These are phyloP conservation scores for Nemania abortiva DNA, from an alignment of 2,329 filamentous ascomycete genomes.

Conservation along the genomic window DNA sequence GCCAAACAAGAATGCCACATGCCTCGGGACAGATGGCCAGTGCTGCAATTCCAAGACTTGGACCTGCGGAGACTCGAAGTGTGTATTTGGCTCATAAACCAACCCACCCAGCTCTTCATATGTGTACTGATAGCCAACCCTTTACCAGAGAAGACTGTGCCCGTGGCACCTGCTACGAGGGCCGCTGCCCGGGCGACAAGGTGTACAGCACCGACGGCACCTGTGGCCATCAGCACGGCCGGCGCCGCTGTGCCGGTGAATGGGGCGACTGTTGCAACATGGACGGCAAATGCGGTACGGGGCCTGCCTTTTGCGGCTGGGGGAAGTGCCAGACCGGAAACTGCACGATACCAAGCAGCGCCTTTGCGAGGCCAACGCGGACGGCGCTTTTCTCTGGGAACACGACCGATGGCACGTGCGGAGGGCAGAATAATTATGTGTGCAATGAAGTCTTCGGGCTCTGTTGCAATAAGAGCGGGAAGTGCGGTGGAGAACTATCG, in stretches of 20 bases:
- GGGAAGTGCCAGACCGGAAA: conserved; percentile 7
- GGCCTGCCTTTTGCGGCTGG: conserved; percentile 5
- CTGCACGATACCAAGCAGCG: not conserved
- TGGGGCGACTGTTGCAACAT: conserved; percentile 13
- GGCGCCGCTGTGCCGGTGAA: conserved; percentile 5
- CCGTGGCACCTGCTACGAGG: conserved; percentile 14
- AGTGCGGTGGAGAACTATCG: not conserved
- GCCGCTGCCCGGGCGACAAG: not conserved
- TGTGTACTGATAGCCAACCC: not conserved
- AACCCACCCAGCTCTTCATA: not conserved
- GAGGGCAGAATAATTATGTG: not conserved
- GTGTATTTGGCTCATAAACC: not conserved
- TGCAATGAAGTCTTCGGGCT: conserved; percentile 4
- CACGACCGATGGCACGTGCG: conserved; percentile 5
- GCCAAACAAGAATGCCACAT: conserved; percentile 19
- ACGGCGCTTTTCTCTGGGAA: conserved; percentile 2
- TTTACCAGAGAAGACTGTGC: conserved; percentile 15
- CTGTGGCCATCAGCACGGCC: conserved; percentile 2
- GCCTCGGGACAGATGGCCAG: not conserved
- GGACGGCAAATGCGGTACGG: conserved; percentile 12
- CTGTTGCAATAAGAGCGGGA: conserved; percentile 10
- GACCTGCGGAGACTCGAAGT: conserved; percentile 10
- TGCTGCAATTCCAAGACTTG: conserved; percentile 10
- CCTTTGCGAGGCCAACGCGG: not conserved
- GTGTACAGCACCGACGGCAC: conserved; percentile 6